Evolutionary conservation across 2,329 filamentous ascomycete species (phyloP).

Genomic region (Scopulariopsis brevicaulis): DNA sequence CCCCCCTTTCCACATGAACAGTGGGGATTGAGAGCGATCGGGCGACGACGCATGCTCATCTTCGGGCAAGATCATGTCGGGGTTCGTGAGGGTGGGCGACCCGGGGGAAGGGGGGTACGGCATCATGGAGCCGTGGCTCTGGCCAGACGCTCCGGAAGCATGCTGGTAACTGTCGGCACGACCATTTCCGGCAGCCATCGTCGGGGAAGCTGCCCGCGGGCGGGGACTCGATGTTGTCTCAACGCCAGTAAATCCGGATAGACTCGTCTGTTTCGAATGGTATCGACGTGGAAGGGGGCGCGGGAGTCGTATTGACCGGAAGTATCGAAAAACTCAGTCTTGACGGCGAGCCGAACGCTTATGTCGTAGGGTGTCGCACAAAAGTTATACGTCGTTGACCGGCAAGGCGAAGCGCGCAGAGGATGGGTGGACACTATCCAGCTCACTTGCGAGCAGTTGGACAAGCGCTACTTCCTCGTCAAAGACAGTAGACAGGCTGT

Average conservation of each 20-base stretch:
- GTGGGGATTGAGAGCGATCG: constrained; percentile 35
- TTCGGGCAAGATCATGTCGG: constrained; percentile 84
- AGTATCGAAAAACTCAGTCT: constrained; percentile 1
- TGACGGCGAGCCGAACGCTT: neutral
- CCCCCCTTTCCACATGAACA: constrained; percentile 41
- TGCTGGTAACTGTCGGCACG: neutral
- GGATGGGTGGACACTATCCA: neutral
- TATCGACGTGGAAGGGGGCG: neutral
- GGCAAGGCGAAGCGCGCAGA: neutral
- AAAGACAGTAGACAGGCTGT: neutral
- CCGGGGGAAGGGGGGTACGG: constrained; percentile 43
- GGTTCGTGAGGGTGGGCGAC: constrained; percentile 83
- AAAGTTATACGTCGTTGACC: neutral
- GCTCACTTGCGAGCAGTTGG: neutral
- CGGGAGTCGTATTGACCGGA: constrained; percentile 1
- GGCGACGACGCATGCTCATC: constrained; percentile 40
- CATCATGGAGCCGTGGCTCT: constrained; percentile 12
- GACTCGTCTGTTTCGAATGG: neutral
- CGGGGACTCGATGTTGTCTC: constrained; percentile 1
- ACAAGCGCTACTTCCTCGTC: neutral
- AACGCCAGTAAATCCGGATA: neutral
- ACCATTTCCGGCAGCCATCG: constrained; percentile 10
- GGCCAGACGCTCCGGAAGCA: constrained; percentile 10
- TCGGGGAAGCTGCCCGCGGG: constrained; percentile 8
- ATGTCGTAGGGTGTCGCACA: neutral